Percentiles rank a stretch among this genome's conserved stretches.
phyloP scores from a whole-genome alignment of 108 stramenopile species.

The Poteriospumella lacustris region DNA sequence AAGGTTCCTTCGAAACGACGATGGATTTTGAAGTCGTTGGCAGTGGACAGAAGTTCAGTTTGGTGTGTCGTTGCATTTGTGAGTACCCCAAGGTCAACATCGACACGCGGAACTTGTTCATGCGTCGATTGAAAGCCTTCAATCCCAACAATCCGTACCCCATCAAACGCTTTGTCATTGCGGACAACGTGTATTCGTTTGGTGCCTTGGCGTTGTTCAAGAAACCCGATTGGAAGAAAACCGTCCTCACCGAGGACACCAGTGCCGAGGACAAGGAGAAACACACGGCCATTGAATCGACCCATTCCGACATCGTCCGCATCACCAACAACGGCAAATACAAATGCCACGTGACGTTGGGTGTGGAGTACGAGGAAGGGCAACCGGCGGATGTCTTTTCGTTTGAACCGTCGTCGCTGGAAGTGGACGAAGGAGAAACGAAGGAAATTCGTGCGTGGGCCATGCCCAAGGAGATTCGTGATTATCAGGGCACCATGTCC shows the following conservation, averaged over 20 bases:
- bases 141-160: constrained; percentile 27
- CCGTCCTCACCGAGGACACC: constrained; percentile 17
- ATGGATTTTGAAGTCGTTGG: constrained; percentile 57
- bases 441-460: constrained; percentile 54
- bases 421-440: constrained; percentile 53
- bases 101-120: constrained; percentile 61
- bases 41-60: constrained; percentile 29
- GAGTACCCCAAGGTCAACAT: constrained; percentile 52
- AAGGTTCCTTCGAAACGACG: constrained; percentile 38
- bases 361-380: constrained; percentile 22
- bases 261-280: constrained; percentile 17
- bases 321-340: constrained; percentile 52
- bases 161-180: constrained; percentile 32
- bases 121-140: constrained; percentile 52
- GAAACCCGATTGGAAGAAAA: constrained; percentile 24
- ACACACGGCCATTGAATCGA: neutral
- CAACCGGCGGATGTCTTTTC: constrained; percentile 24
- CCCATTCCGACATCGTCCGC: constrained; percentile 54
- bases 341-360: constrained; percentile 31
- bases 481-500: constrained; percentile 35
- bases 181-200: constrained; percentile 48
- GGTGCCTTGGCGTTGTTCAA: constrained; percentile 44
- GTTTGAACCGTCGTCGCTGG: constrained; percentile 43
- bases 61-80: constrained; percentile 41
- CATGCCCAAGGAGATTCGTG: constrained; percentile 38